These are phyloP conservation scores for Fusarium circinatum DNA, from an alignment of 2,329 filamentous ascomycete genomes.

Conservation along the genomic window DNA sequence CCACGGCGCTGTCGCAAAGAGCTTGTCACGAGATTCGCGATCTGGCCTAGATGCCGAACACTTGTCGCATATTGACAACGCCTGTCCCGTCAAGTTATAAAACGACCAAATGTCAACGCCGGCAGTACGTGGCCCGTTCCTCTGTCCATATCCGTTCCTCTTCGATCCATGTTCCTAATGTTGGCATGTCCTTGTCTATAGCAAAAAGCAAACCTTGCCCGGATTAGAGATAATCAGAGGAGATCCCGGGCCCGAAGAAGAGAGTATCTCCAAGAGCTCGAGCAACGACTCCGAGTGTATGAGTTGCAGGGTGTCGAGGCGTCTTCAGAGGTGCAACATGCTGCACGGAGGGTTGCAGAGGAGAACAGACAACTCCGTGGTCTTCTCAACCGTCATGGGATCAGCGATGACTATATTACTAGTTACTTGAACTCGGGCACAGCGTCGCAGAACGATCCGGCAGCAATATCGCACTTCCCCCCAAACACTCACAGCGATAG, in stretches of 20 bases:
- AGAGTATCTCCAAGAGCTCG: constrained; percentile 77
- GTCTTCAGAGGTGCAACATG: constrained; percentile 76
- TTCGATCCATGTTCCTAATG: constrained; percentile 30
- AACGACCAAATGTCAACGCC: constrained; percentile 48
- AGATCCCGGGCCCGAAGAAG: constrained; percentile 78
- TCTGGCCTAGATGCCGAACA: constrained; percentile 38
- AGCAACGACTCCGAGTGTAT: constrained; percentile 68
- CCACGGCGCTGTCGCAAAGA: constrained; percentile 9
- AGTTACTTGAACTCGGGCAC: constrained; percentile 48
- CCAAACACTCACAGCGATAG: constrained; percentile 40
- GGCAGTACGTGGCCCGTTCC: constrained; percentile 42
- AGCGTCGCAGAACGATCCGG: constrained; percentile 31
- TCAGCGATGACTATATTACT: constrained; percentile 65
- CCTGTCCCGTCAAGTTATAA: constrained; percentile 31
- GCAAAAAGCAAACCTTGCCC: constrained; percentile 57
- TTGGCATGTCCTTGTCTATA: constrained; percentile 32
- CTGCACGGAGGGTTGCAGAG: constrained; percentile 73
- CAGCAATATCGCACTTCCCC: constrained; percentile 32
- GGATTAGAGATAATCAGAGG: constrained; percentile 81
- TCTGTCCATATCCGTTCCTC: constrained; percentile 7
- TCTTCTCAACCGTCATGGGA: constrained; percentile 67
- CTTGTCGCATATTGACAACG: constrained; percentile 15
- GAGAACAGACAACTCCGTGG: constrained; percentile 74
- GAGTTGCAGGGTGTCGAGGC: constrained; percentile 75
- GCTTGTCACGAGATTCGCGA: constrained; percentile 19